A percentile compares a stretch with the other conserved stretches of the same genome.
Conservation (phyloP, 2,329 filamentous ascomycete genomes). For the Alternaria tenuissima region DNA sequence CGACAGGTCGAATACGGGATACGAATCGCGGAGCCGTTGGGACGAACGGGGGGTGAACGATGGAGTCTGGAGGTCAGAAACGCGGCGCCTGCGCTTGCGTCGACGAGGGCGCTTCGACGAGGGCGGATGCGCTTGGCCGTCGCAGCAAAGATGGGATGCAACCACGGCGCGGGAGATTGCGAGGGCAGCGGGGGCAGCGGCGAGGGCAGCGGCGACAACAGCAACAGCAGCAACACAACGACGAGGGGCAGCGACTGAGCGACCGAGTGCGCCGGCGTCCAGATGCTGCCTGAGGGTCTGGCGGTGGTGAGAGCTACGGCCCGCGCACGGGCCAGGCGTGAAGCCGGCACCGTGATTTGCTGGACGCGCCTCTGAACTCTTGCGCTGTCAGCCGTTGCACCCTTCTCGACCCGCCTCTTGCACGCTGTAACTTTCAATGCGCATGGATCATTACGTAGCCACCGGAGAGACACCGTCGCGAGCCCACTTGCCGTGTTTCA, state of each 20-base stretch:
- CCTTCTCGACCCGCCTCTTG: neutral
- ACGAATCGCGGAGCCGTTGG: constrained; percentile 12
- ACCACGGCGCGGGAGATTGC: constrained; percentile 9
- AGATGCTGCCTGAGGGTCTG: constrained; percentile 11
- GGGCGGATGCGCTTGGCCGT: constrained; percentile 20
- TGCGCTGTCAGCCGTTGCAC: constrained; percentile 13
- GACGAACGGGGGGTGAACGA: neutral
- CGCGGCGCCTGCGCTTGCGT: constrained; percentile 17
- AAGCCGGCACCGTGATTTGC: constrained; percentile 14
- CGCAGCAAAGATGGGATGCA: constrained; percentile 26
- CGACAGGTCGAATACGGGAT: constrained; percentile 12
- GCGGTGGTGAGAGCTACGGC: constrained; percentile 9
- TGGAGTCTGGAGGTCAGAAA: constrained; percentile 1
- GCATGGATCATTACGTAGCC: neutral
- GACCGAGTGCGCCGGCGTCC: constrained; percentile 8
- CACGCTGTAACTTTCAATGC: constrained; percentile 6
- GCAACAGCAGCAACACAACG: neutral
- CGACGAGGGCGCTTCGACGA: constrained; percentile 24
- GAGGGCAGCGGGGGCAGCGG: neutral
- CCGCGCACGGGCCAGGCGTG: constrained; percentile 3
- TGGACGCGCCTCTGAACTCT: constrained; percentile 1
- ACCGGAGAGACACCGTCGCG: neutral
- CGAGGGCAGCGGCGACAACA: neutral
- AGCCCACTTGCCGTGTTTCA: constrained; percentile 9
- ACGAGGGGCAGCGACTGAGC: constrained; percentile 7